These are phyloP conservation scores for Aspergillus costaricaensis DNA, from an alignment of 2,329 filamentous ascomycete species.

Conservation along the genomic window DNA sequence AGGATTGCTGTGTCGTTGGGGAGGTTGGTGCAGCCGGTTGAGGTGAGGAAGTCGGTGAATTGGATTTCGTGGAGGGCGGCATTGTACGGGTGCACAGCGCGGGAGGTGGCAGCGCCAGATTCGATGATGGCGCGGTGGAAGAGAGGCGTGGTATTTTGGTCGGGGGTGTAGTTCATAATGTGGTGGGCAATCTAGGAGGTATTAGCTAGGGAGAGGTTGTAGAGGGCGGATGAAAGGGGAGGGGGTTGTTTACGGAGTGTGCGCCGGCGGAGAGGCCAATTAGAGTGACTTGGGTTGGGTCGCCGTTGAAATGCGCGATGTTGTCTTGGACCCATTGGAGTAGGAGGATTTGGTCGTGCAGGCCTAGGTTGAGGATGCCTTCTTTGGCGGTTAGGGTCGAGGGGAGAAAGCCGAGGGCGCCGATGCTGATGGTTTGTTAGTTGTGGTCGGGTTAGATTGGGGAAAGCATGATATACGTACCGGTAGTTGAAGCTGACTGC, in stretches of 20 bases:
- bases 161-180: constrained; percentile 52
- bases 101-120: constrained; percentile 50
- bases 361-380: constrained; percentile 11
- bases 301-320: constrained; percentile 10
- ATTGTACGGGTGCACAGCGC: constrained; percentile 48
- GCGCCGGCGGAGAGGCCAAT: constrained; percentile 16
- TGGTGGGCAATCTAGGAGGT: constrained; percentile 65
- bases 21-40: constrained; percentile 36
- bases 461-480: background rate
- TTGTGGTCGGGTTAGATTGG: background rate
- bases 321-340: constrained; percentile 27
- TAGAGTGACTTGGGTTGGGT: constrained; percentile 9
- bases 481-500: constrained; percentile 51
- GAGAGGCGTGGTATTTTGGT: constrained; percentile 26
- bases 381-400: constrained; percentile 5
- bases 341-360: constrained; percentile 37
- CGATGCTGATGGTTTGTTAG: constrained; percentile 27
- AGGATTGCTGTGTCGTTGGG: constrained; percentile 37
- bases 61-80: constrained; percentile 47
- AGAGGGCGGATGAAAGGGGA: too few relatives aligned
- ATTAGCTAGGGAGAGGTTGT: constrained; percentile 7
- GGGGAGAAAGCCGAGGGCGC: constrained; percentile 61
- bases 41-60: constrained; percentile 45
- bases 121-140: constrained; percentile 53
- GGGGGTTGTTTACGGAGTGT: constrained; percentile 3